These are phyloP conservation scores for Pythium monospermum DNA, from an alignment of 352 stramenopile species.

Conservation along the genomic window DNA sequence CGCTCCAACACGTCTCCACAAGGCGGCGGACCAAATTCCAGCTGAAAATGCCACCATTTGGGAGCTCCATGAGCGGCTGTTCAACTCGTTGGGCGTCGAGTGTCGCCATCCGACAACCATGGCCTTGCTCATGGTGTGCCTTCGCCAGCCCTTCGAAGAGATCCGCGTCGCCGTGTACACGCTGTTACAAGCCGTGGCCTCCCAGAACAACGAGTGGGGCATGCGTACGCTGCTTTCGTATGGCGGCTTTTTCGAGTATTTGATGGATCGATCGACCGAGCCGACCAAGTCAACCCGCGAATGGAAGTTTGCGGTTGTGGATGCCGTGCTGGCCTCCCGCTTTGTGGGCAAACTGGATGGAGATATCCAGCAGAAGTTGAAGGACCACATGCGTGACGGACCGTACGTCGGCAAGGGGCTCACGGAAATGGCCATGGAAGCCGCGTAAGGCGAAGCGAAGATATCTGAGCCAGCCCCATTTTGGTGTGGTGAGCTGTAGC, in stretches of 20 bases:
- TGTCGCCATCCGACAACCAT: slow-evolving; percentile 52
- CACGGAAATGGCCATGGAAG: slow-evolving; percentile 60
- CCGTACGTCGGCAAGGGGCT: slow-evolving; percentile 54
- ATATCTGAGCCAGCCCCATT: background rate
- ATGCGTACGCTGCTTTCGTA: slow-evolving; percentile 61
- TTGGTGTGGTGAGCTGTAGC: background rate
- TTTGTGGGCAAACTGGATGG: slow-evolving; percentile 55
- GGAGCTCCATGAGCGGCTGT: slow-evolving; percentile 59
- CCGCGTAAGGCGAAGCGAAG: slow-evolving; percentile 24
- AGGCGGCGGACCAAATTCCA: slow-evolving; percentile 27
- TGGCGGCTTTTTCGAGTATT: slow-evolving; percentile 82
- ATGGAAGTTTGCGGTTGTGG: slow-evolving; percentile 87
- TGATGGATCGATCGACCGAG: slow-evolving; percentile 76
- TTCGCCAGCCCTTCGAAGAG: slow-evolving; percentile 83
- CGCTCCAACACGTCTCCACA: slow-evolving; percentile 37
- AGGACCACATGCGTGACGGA: slow-evolving; percentile 44
- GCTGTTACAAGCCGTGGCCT: slow-evolving; percentile 70
- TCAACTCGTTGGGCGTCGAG: slow-evolving; percentile 53
- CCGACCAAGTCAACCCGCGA: slow-evolving; percentile 80
- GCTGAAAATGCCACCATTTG: slow-evolving; percentile 61
- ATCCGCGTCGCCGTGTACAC: slow-evolving; percentile 71
- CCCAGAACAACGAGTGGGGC: slow-evolving; percentile 78
- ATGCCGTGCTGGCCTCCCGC: slow-evolving; percentile 63
- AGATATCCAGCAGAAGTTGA: slow-evolving; percentile 48
- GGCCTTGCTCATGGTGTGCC: slow-evolving; percentile 60